phyloP scores from a whole-genome alignment of 345 rosid species.

The Populus deltoides region DNA sequence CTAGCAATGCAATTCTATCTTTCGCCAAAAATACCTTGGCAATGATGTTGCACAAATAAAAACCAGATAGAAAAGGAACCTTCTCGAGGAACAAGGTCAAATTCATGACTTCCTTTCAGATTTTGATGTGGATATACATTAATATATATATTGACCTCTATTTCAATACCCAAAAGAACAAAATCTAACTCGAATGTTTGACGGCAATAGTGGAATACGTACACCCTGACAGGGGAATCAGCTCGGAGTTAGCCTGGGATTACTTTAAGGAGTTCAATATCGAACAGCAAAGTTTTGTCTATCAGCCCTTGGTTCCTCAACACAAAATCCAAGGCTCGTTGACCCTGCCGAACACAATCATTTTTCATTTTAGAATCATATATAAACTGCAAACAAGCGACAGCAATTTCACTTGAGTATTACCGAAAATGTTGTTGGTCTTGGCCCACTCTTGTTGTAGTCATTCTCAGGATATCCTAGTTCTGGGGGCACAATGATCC shows the following conservation, averaged over 20 bases:
- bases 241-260: constrained; percentile 37
- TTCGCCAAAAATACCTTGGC: neutral
- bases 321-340: constrained; percentile 92
- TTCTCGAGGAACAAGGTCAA: neutral
- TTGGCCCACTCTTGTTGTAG: constrained; percentile 75
- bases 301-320: constrained; percentile 90
- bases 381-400: neutral
- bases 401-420: constrained; percentile 18
- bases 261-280: constrained; percentile 85
- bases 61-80: neutral
- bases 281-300: constrained; percentile 90
- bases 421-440: constrained; percentile 88
- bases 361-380: neutral
- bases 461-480: constrained; percentile 91
- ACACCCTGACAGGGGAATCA: constrained; percentile 7
- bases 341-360: constrained; percentile 54
- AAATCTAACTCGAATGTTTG: constrained; percentile 18
- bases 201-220: neutral
- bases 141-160: neutral
- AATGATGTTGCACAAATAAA: neutral
- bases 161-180: neutral
- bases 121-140: neutral
- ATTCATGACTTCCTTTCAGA: neutral
- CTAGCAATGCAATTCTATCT: neutral
- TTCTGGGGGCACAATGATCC: constrained; percentile 95